A percentile compares a stretch with the other conserved stretches of the same genome.
phyloP scores from a whole-genome alignment of 2,329 filamentous ascomycete genomes.

The Leptographium radiaticola region DNA sequence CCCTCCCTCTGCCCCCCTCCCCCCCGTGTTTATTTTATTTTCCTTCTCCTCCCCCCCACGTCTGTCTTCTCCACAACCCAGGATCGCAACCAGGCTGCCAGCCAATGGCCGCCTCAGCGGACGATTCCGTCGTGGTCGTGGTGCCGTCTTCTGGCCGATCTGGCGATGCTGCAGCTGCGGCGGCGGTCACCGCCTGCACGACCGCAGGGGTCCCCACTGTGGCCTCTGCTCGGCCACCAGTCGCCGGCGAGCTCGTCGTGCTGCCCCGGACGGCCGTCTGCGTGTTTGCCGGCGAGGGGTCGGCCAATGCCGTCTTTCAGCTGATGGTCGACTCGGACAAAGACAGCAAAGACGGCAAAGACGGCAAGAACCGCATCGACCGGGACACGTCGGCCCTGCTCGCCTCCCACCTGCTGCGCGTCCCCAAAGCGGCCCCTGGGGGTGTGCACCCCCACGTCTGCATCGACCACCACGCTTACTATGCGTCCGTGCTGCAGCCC shows the following conservation, averaged over 20 bases:
- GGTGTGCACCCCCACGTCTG: conserved; percentile 26
- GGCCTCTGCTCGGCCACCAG: background rate
- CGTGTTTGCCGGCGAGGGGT: conserved; percentile 46
- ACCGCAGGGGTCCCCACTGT: background rate
- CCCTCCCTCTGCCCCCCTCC: background rate
- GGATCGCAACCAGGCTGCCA: background rate
- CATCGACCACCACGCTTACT: conserved; percentile 29
- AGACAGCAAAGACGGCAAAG: background rate
- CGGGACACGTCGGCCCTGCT: background rate
- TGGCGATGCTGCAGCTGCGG: background rate
- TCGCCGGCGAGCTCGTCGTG: background rate
- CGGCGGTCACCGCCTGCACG: background rate
- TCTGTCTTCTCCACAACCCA: background rate
- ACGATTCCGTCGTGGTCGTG: conserved; percentile 2
- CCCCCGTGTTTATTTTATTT: background rate
- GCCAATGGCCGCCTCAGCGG: conserved; percentile 8
- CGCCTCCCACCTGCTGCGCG: conserved; percentile 10
- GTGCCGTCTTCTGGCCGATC: background rate
- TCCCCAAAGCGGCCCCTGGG: conserved; percentile 34
- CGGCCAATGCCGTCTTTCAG: conserved; percentile 60
- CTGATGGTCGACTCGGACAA: background rate
- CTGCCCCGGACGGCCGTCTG: conserved; percentile 16
- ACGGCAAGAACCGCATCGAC: background rate
- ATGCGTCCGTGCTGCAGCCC: conserved; percentile 37
- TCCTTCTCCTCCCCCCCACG: background rate